A percentile compares a stretch with the other conserved stretches of the same genome.
These are phyloP conservation scores for Colletotrichum aenigma DNA, from an alignment of 2,329 filamentous ascomycete genomes.

Conservation along the genomic window DNA sequence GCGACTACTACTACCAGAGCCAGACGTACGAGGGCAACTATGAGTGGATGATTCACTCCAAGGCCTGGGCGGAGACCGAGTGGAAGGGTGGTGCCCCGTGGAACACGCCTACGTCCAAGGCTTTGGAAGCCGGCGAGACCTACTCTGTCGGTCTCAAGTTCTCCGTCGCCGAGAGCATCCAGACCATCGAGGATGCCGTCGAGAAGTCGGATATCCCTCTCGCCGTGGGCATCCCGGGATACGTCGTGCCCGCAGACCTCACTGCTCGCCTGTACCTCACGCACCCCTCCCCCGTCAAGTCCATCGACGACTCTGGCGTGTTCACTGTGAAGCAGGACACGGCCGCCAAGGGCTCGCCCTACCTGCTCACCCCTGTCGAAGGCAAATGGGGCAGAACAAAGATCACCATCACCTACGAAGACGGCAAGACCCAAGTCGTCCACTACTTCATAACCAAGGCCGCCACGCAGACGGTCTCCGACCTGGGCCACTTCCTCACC, in stretches of 20 bases:
- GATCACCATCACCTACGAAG: slow-evolving; percentile 50
- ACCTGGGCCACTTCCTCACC: slow-evolving; percentile 58
- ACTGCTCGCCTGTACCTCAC: slow-evolving; percentile 50
- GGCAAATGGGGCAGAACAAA: slow-evolving; percentile 54
- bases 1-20: slow-evolving; percentile 46
- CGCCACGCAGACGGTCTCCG: slow-evolving; percentile 43
- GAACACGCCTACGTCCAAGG: slow-evolving; percentile 56
- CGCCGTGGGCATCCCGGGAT: slow-evolving; percentile 59
- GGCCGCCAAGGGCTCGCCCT: slow-evolving; percentile 25
- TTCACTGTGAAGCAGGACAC: slow-evolving; percentile 25
- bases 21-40: slow-evolving; percentile 66
- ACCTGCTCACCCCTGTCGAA: slow-evolving; percentile 45
- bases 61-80: slow-evolving; percentile 60
- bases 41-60: slow-evolving; percentile 60
- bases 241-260: slow-evolving; percentile 53
- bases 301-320: slow-evolving; percentile 41
- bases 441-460: slow-evolving; percentile 61
- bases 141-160: slow-evolving; percentile 57
- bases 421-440: slow-evolving; percentile 54
- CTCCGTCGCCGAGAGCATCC: slow-evolving; percentile 44
- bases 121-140: slow-evolving; percentile 46
- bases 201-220: slow-evolving; percentile 47
- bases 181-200: slow-evolving; percentile 51
- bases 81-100: slow-evolving; percentile 55
- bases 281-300: slow-evolving; percentile 39